Evolutionary conservation across 1,139 yeast genomes (phyloP).

Genomic region (Starmera stellimalicola): DNA sequence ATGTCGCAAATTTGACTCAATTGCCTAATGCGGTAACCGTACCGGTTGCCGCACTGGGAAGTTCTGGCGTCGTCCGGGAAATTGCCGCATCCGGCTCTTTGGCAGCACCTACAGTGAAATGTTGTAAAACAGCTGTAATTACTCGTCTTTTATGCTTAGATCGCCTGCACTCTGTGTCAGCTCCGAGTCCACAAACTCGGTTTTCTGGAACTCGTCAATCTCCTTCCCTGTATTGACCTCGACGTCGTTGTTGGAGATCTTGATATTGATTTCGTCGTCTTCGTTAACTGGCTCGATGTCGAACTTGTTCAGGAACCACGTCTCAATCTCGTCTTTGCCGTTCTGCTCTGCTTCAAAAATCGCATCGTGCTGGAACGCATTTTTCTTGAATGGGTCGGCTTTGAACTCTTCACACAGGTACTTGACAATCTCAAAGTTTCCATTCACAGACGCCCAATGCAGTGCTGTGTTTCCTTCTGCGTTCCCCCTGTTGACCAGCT

Average conservation of each 20-base stretch:
- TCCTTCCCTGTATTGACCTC: constrained; percentile 29
- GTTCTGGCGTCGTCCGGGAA: too few relatives aligned
- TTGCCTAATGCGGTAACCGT: too few relatives aligned
- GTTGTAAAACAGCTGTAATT: too few relatives aligned
- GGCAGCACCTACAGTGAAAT: too few relatives aligned
- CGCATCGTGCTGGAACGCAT: constrained; percentile 69
- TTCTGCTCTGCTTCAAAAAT: constrained; percentile 83
- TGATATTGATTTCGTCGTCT: constrained; percentile 26
- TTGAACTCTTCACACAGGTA: constrained; percentile 60
- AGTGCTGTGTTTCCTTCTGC: constrained; percentile 86
- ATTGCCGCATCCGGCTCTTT: too few relatives aligned
- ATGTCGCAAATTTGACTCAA: too few relatives aligned
- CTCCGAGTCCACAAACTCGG: background rate
- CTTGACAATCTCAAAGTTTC: constrained; percentile 66
- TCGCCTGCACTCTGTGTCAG: too few relatives aligned
- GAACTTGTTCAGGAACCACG: constrained; percentile 62
- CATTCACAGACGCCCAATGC: constrained; percentile 93
- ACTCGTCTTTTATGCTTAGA: background rate
- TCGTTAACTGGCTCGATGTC: constrained; percentile 57
- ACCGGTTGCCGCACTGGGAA: too few relatives aligned
- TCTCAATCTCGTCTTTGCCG: constrained; percentile 54
- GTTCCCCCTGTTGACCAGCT: constrained; percentile 49
- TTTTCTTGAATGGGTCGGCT: constrained; percentile 76
- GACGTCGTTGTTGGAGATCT: constrained; percentile 21
- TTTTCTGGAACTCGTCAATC: constrained; percentile 24